Base-by-base conservation (phyloP, 2,329 filamentous ascomycete species). In the Fusarium chuoi region DNA sequence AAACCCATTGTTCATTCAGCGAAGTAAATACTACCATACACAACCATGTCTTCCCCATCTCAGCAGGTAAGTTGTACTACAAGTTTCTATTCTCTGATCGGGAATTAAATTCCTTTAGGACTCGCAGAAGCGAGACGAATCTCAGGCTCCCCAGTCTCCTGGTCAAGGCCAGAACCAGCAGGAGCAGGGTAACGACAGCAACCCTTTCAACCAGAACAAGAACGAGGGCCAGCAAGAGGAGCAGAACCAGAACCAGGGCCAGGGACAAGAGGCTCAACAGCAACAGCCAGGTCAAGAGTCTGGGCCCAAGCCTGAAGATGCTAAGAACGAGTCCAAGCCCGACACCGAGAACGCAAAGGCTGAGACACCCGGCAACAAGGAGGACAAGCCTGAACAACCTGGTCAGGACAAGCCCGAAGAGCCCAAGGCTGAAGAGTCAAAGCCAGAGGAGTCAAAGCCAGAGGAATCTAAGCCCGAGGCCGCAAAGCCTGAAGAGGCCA, bases 41-140 rank as follows among this genome's bases (percentile, higher is more conserved):
- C 55, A 65, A 63, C 13, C 54, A 78, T 78, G 76, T 65, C 76
- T 52, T 67, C 73, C 57, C 68, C 69, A 68, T 64, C 62, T 54
- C 70, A 71, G 15, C 64, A 76, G 56, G 76, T 78, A 76, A 65
- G 75, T 54, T 24, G 3, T 22, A 38, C 20, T 44, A 8, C n/a
- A 15, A 24, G 7, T 38, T 30, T 45, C 15, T 30, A 18, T 48
- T 9, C 0, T 24, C 18, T 24, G 56, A 54, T 36, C 28, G 9
- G 45, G 35, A 38, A 45, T 62, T 75, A 38, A 75, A 46, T 44
- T 22, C 18, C 26, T 42, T n/a, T 75, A 73, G 74, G 62, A 67
- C 35, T 54, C 44, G n/a, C 46, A 78, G 68, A 62, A 75, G 65
- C 66, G 60, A 57, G 68, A 68, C 44, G 51, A 46, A 10, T 68